A percentile compares a stretch with the other conserved stretches of the same genome.
These are phyloP conservation scores for Phaeotremella fagi DNA, from an alignment of 768 basidiomycete species.

Conservation along the genomic window DNA sequence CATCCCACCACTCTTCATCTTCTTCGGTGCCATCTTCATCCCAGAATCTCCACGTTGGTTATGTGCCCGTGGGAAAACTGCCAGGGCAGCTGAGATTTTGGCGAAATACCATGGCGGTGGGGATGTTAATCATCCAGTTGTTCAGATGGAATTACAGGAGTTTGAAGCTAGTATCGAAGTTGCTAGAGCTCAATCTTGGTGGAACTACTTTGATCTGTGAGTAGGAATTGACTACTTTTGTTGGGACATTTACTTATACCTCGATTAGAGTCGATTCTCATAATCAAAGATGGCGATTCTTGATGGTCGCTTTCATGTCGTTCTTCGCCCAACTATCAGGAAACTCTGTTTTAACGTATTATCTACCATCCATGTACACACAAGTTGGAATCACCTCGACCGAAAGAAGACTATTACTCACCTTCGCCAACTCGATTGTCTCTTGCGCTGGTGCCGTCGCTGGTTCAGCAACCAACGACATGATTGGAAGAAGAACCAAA, in stretches of 20 bases:
- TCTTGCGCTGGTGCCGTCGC: slow-evolving; percentile 43
- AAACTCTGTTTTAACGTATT: slow-evolving; percentile 54
- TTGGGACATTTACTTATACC: neutral
- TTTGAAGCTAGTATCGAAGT: slow-evolving; percentile 55
- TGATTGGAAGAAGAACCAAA: slow-evolving; percentile 17
- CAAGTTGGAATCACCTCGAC: slow-evolving; percentile 28
- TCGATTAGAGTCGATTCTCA: slow-evolving; percentile 12
- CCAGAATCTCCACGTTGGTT: slow-evolving; percentile 60
- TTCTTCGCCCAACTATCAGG: slow-evolving; percentile 60
- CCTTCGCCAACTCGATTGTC: slow-evolving; percentile 47
- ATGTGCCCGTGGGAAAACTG: slow-evolving; percentile 53
- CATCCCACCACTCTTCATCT: slow-evolving; percentile 28
- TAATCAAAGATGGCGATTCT: slow-evolving; percentile 30
- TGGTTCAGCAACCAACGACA: slow-evolving; percentile 28
- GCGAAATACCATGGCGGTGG: slow-evolving; percentile 54
- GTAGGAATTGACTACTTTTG: neutral
- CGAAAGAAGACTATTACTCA: slow-evolving; percentile 46
- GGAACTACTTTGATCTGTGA: slow-evolving; percentile 50
- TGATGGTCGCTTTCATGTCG: slow-evolving; percentile 57
- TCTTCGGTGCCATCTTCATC: slow-evolving; percentile 45
- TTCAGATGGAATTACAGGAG: slow-evolving; percentile 56
- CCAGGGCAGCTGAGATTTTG: slow-evolving; percentile 53
- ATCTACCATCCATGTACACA: slow-evolving; percentile 40
- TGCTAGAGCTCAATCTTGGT: slow-evolving; percentile 58
- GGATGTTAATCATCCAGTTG: slow-evolving; percentile 54